phyloP scores from a whole-genome alignment of 345 rosid genomes.

The Eucalyptus curtisii region DNA sequence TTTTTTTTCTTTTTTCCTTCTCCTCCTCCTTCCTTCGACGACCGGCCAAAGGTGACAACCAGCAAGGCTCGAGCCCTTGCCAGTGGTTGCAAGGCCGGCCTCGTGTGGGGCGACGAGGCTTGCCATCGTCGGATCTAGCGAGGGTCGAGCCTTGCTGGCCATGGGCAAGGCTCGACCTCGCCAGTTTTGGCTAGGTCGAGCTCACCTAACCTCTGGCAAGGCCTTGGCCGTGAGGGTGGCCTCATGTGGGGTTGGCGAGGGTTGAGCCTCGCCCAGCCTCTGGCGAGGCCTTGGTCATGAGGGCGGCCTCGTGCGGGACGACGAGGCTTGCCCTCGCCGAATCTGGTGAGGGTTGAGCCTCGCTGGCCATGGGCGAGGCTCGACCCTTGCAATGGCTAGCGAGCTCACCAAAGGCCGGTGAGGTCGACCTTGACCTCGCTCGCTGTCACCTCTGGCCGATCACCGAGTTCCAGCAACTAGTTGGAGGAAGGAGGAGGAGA shows the following conservation, averaged over 20 bases:
- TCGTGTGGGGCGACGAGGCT: too few species aligned
- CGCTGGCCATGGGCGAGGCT: fast-evolving
- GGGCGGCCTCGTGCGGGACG: fast-evolving
- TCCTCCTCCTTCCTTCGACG: fast-evolving
- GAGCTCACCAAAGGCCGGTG: too few species aligned
- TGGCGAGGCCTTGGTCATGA: fast-evolving
- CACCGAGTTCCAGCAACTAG: fast-evolving
- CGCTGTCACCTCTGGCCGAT: fast-evolving
- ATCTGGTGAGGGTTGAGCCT: too few species aligned
- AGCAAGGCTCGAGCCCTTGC: fast-evolving
- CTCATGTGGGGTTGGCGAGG: too few species aligned
- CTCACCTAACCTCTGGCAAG: too few species aligned
- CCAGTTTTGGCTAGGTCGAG: fast-evolving
- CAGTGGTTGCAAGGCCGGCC: fast-evolving
- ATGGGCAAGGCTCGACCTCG: fast-evolving
- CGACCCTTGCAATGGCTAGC: fast-evolving
- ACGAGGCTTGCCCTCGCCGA: too few species aligned
- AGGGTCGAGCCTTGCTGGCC: too few species aligned
- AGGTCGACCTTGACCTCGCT: fast-evolving
- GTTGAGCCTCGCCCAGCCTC: too few species aligned
- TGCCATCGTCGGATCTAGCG: fast-evolving
- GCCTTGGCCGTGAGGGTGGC: too few species aligned
- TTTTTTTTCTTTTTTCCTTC: too few species aligned
- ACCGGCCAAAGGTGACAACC: fast-evolving
- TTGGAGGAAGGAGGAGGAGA: too few species aligned